Conservation (phyloP, 2,329 filamentous ascomycete species). For the Beauveria bassiana region DNA sequence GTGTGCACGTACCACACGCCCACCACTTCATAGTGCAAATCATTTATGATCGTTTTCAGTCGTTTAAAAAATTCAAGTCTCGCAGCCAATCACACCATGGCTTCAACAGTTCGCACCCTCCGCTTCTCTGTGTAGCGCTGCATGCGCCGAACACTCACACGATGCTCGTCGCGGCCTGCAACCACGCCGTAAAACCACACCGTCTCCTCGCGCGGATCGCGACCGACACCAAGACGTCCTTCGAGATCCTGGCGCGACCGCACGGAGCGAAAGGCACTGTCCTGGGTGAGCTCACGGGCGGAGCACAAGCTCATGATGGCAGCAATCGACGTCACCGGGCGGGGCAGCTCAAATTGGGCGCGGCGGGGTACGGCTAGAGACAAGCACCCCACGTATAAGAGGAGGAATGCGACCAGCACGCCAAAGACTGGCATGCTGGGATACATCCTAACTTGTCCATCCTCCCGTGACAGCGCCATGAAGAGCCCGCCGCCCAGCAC, state of each 20-base stretch:
- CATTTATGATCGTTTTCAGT: neutral
- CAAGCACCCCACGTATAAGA: conserved; percentile 61
- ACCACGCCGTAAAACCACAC: conserved; percentile 43
- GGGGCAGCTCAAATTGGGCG: conserved; percentile 58
- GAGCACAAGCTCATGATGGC: conserved; percentile 73
- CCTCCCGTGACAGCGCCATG: conserved; percentile 57
- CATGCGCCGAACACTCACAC: conserved; percentile 37
- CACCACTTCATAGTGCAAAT: neutral
- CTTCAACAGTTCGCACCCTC: conserved; percentile 16
- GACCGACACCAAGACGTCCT: conserved; percentile 54
- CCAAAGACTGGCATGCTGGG: conserved; percentile 68
- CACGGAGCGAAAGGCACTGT: conserved; percentile 64
- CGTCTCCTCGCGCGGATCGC: conserved; percentile 37
- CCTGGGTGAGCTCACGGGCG: conserved; percentile 61
- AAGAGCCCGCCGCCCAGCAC: conserved; percentile 64
- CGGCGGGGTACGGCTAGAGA: conserved; percentile 54
- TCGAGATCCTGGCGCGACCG: conserved; percentile 61
- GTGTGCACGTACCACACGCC: no score
- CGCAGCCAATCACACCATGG: conserved; percentile 19
- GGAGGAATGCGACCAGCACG: conserved; percentile 62
- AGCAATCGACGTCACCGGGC: conserved; percentile 63
- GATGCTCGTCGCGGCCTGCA: conserved; percentile 31
- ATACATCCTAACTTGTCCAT: conserved; percentile 53
- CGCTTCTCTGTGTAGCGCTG: conserved; percentile 38
- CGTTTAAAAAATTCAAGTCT: neutral